Base-by-base conservation (phyloP, 169 alveolate genomes). In the Cryptosporidium ubiquitum region DNA sequence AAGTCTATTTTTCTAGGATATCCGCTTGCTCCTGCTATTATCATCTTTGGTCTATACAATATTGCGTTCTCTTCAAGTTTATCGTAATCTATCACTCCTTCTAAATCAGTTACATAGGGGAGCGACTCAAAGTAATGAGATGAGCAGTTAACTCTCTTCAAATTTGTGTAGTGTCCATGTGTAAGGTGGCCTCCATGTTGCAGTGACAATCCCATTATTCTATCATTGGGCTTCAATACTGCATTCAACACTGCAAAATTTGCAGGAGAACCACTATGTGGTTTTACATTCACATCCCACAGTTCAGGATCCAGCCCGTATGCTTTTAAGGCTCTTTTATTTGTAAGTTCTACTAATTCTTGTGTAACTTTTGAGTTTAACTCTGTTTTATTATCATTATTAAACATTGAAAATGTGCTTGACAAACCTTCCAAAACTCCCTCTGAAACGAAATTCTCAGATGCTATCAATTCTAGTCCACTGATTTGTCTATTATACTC, bases 221-320 rank as follows among this genome's bases (percentile, higher is more conserved):
- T 96, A 79, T 97, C 98, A 42, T 96, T 97, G 23, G 98, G 99
- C 20, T 96, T 94, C n/a, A 98, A 94, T 23, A 98, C 92, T 3
- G 97, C 99, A 70, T 96, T 94, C 91, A 96, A 96, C 7, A 97
- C 99, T 35, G 98, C 98, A 60, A 98, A 93, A 92, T 98, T 98
- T 2, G 99, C 99, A 1, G 99, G 99, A 39, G 98, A 93, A 7
- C 99, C 93, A 35, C 99, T 95, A 33, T 96, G 95, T 1, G 99
- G 97, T 92, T 98, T 98, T 18, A 98, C 99, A 91, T 97, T 97
- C 20, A 97, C 99, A 26, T 98, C 99, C 99, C 99, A 98, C 84
- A 95, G 96, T 47, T 94, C 97, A 12, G 95, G 94, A 84, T 95
- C 94, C 40, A 98, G 93, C 20, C 97, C 86, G 93, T 94, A 98